Evolutionary conservation across 768 basidiomycete genomes (phyloP).

Genomic region (Termitomyces sp.): DNA sequence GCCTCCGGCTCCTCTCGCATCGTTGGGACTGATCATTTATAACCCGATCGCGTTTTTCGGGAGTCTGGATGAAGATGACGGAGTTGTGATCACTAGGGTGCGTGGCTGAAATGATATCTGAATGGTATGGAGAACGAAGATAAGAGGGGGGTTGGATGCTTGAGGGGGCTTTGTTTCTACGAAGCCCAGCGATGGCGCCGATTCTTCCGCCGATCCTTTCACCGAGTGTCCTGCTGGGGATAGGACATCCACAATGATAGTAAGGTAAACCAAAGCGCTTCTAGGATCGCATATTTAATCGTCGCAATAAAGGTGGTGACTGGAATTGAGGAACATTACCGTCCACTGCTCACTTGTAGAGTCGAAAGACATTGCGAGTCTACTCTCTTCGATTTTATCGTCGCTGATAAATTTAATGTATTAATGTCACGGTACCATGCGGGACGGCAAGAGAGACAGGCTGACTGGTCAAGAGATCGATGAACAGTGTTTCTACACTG

Average conservation of each 20-base stretch:
- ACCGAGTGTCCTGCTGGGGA: constrained; percentile 41
- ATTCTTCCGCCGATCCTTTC: too few species aligned
- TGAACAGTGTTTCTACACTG: constrained; percentile 42
- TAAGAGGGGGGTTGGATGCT: too few species aligned
- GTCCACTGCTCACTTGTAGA: constrained; percentile 26
- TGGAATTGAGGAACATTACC: constrained; percentile 2
- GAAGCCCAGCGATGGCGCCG: too few species aligned
- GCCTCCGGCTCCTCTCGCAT: not conserved
- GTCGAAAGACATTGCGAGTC: constrained; percentile 45
- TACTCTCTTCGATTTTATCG: constrained; percentile 38
- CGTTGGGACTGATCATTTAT: not conserved
- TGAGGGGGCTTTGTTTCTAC: too few species aligned
- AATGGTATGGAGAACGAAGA: constrained; percentile 20
- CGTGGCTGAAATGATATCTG: constrained; percentile 42
- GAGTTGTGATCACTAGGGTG: constrained; percentile 57
- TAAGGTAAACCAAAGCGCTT: constrained; percentile 50
- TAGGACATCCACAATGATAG: constrained; percentile 57
- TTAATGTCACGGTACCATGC: not conserved
- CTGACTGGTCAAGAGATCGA: constrained; percentile 55
- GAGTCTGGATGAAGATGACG: constrained; percentile 15
- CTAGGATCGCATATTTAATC: constrained; percentile 13
- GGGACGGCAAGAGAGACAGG: not conserved
- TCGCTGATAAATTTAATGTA: constrained; percentile 30
- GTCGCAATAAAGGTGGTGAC: not conserved
- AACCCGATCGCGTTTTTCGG: not conserved